Conservation (phyloP, 2,329 filamentous ascomycete species). For the Pseudomassariella vexata region DNA sequence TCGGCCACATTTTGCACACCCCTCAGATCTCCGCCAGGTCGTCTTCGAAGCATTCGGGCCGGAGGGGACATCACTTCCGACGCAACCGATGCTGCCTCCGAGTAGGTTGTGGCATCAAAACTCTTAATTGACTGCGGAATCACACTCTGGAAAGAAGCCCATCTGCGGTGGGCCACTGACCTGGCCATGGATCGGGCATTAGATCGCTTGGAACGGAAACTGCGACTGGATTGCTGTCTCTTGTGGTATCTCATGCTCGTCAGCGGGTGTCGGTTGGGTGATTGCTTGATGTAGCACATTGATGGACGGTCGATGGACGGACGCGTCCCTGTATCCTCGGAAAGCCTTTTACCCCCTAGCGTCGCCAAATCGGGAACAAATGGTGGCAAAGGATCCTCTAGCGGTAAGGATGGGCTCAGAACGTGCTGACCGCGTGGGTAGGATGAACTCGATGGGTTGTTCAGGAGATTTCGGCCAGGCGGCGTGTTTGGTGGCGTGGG, state of each 20-base stretch:
- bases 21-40: slow-evolving; percentile 70
- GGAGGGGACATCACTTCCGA: slow-evolving; percentile 43
- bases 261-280: slow-evolving; percentile 25
- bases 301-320: slow-evolving; percentile 25
- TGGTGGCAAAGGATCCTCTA: slow-evolving; percentile 36
- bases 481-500: slow-evolving; percentile 59
- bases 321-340: slow-evolving; percentile 25
- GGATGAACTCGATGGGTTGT: slow-evolving; percentile 49
- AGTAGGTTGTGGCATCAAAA: slow-evolving; percentile 55
- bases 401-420: slow-evolving; percentile 27
- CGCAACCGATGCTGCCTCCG: slow-evolving; percentile 44
- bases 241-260: slow-evolving; percentile 32
- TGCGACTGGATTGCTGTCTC: slow-evolving; percentile 41
- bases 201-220: slow-evolving; percentile 42
- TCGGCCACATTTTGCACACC: slow-evolving; percentile 62
- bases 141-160: slow-evolving; percentile 56
- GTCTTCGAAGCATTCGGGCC: slow-evolving; percentile 61
- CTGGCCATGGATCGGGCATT: no score
- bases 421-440: slow-evolving; percentile 45
- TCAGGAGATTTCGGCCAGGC: slow-evolving; percentile 37
- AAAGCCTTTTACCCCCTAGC: slow-evolving; percentile 21
- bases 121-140: slow-evolving; percentile 47
- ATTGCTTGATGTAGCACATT: slow-evolving; percentile 20
- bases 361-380: slow-evolving; percentile 42
- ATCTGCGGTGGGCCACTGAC: slow-evolving; percentile 48